phyloP scores from a whole-genome alignment of 2,329 filamentous ascomycete genomes.

The Zymoseptoria pseudotritici region DNA sequence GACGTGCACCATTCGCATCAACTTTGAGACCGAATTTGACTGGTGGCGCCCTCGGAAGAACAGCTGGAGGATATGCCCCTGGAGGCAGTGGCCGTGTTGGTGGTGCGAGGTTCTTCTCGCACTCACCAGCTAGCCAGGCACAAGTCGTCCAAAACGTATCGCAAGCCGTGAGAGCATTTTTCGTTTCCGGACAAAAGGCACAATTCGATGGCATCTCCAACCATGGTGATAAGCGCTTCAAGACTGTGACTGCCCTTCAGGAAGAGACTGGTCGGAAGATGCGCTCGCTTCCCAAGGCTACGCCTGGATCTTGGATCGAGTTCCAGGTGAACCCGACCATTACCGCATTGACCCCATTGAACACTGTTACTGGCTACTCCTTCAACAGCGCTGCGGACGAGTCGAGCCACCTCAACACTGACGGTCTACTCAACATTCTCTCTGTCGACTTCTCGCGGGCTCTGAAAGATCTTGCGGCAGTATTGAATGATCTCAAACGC shows the following conservation, averaged over 20 bases:
- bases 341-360: slow-evolving; percentile 73
- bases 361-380: slow-evolving; percentile 48
- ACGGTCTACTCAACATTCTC: slow-evolving; percentile 76
- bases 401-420: slow-evolving; percentile 63
- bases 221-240: slow-evolving; percentile 71
- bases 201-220: slow-evolving; percentile 71
- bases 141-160: slow-evolving; percentile 96
- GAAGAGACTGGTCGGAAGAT: slow-evolving; percentile 65
- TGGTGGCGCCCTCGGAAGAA: slow-evolving; percentile 74
- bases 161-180: slow-evolving; percentile 82
- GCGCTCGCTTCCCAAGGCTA: slow-evolving; percentile 48
- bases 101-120: slow-evolving; percentile 80
- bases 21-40: slow-evolving; percentile 88
- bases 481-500: slow-evolving; percentile 73
- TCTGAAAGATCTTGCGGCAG: slow-evolving; percentile 70
- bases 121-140: slow-evolving; percentile 73
- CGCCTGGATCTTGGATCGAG: slow-evolving; percentile 75
- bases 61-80: slow-evolving; percentile 79
- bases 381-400: slow-evolving; percentile 28
- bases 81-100: slow-evolving; percentile 59
- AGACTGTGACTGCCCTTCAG: slow-evolving; percentile 65
- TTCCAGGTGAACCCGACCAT: slow-evolving; percentile 84
- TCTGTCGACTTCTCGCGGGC: slow-evolving; percentile 82
- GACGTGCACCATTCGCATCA: slow-evolving; percentile 76
- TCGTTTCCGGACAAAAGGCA: slow-evolving; percentile 81